phyloP scores from a whole-genome alignment of 2,329 filamentous ascomycete genomes.

The Microdochium trichocladiopsis region DNA sequence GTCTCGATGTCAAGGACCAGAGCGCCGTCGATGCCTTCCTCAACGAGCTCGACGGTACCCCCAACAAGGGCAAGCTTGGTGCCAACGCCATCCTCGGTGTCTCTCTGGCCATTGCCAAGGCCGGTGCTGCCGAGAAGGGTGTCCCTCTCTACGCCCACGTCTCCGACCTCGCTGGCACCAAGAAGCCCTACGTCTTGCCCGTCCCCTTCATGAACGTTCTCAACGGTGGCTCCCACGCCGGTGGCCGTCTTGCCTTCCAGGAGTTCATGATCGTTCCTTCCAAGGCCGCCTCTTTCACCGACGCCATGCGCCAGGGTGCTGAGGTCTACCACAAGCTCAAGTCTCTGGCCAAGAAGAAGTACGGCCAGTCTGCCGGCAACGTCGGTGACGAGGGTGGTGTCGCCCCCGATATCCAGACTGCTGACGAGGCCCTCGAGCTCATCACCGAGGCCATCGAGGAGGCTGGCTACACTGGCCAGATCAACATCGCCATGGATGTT shows the following conservation, averaged over 20 bases:
- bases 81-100: conserved; percentile 87
- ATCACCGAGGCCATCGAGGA: conserved; percentile 92
- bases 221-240: conserved; percentile 91
- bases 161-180: conserved; percentile 80
- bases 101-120: conserved; percentile 78
- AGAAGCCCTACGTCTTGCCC: conserved; percentile 86
- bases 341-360: conserved; percentile 96
- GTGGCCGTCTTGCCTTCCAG: conserved; percentile 91
- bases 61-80: conserved; percentile 83
- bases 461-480: conserved; percentile 90
- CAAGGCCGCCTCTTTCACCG: conserved; percentile 82
- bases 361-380: conserved; percentile 97
- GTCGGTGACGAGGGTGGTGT: conserved; percentile 99
- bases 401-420: conserved; percentile 94
- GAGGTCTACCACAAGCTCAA: conserved; percentile 99
- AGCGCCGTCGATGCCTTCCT: conserved; percentile 78
- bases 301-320: conserved; percentile 91
- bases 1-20: conserved; percentile 81
- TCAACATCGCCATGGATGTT: conserved; percentile 99
- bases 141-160: conserved; percentile 84
- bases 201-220: conserved; percentile 93
- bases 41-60: conserved; percentile 74
- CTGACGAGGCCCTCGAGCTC: conserved; percentile 93
- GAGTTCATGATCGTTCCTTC: conserved; percentile 93
- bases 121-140: conserved; percentile 81